Conservation (phyloP, 805 yeast species). For the Yarrowia sp. region DNA sequence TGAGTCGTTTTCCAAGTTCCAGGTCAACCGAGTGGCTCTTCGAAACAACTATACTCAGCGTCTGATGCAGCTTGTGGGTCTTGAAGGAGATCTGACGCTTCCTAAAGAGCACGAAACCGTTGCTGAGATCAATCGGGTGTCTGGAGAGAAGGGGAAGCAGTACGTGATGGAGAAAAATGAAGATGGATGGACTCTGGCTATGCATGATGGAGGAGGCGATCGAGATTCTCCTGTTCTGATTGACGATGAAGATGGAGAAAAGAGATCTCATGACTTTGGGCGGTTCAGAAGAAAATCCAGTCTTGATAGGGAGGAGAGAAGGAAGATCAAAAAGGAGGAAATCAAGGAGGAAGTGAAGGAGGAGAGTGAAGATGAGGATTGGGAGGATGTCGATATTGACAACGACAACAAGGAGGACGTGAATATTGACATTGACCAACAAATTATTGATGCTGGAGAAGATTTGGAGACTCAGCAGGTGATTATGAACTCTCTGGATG, state of each 20-base stretch:
- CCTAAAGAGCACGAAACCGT: slow-evolving; percentile 47
- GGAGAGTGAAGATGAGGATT: slow-evolving; percentile 51
- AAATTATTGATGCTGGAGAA: slow-evolving; percentile 3
- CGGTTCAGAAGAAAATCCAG: slow-evolving; percentile 1
- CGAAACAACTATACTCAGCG: slow-evolving; percentile 89
- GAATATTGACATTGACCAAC: slow-evolving; percentile 6
- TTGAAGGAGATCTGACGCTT: slow-evolving; percentile 58
- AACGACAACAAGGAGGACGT: slow-evolving; percentile 44
- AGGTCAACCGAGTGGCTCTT: slow-evolving; percentile 89
- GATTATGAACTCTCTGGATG: slow-evolving; percentile 14
- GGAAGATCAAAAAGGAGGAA: not conserved
- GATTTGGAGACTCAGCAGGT: slow-evolving; percentile 4
- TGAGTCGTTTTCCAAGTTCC: slow-evolving; percentile 90
- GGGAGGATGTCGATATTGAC: slow-evolving; percentile 70
- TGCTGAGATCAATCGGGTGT: slow-evolving; percentile 59
- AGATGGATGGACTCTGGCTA: slow-evolving; percentile 82
- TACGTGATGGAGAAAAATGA: slow-evolving; percentile 78
- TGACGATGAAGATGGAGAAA: slow-evolving; percentile 44
- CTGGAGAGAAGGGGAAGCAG: slow-evolving; percentile 80
- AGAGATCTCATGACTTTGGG: slow-evolving; percentile 6
- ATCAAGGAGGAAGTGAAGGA: slow-evolving; percentile 18
- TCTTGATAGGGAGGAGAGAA: not conserved
- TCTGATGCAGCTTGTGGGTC: slow-evolving; percentile 81
- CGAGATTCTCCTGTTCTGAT: slow-evolving; percentile 39
- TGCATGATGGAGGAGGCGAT: slow-evolving; percentile 48